Evolutionary conservation across 306 rosid species (phyloP), one percentile per base, ranked within the genome.

Genomic region (Malus asiatica): DNA sequence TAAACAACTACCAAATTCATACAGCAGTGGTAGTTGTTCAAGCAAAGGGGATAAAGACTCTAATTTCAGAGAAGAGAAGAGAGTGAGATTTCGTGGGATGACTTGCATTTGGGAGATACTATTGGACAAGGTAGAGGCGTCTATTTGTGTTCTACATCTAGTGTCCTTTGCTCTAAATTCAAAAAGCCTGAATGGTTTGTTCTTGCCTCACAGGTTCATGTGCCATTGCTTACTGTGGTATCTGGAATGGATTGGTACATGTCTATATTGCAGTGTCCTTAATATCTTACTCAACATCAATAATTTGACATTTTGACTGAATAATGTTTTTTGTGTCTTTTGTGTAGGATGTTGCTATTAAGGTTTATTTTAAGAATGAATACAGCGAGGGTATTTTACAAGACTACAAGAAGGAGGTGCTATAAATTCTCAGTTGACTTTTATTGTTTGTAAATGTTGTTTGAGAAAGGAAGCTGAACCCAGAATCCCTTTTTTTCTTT

Each of bases 201-300:
- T 71, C 73, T 60, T 64, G 68, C 78, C 61, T 64, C 45, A 72
- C 89, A 89, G 96, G 97, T 79, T 90, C 84, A 32, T 88, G 64
- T 77, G 97, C 91, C 63, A 66, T 66, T 80, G 93, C 90, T 66
- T 84, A 90, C 86, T 93, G 70, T 40, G 97, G 97, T 77, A 71
- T 86, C 71, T 93, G 92, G 96, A 93, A 93, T 83, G 92, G 84
- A 83, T 93, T 91, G 84, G 97, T 90, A 85, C 33, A 19, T 68
- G 40, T 71, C 63, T 69, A 38, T 29, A 80, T 53, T 51, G 70
- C 51, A 23, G 51, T 53, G 57, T 81, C 74, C 59, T 82, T 67
- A 52, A 55, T 57, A 35, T 70, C 51, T 35, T 40, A 16, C 58
- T n/a, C 19, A 52, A 45, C 20, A 69, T 60, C 40, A 20, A 66